These are phyloP conservation scores for Ormosia emarginata DNA, from an alignment of 306 rosid species.

Conservation along the genomic window DNA sequence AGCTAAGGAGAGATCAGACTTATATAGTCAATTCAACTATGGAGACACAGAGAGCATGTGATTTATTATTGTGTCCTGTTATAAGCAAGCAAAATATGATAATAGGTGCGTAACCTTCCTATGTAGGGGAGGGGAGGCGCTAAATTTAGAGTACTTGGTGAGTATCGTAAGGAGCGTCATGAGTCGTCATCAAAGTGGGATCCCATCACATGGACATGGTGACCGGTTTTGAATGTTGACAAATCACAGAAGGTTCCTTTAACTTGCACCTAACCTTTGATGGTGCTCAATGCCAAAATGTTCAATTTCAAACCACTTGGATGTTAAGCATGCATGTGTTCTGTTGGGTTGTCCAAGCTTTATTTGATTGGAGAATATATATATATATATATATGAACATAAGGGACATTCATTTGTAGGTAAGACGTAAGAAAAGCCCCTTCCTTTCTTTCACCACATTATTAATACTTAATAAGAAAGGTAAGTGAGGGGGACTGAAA, in stretches of 20 bases:
- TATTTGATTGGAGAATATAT: background rate
- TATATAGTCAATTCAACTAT: background rate
- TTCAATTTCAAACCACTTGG: background rate
- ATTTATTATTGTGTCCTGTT: background rate
- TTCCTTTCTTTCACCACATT: background rate
- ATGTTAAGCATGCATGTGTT: conserved; percentile 29
- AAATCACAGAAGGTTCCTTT: conserved; percentile 32
- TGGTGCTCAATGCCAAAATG: conserved; percentile 13
- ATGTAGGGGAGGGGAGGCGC: no score
- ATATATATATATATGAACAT: background rate
- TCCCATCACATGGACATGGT: conserved; percentile 30
- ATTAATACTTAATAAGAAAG: background rate
- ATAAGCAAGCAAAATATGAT: background rate
- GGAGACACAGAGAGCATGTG: conserved; percentile 20
- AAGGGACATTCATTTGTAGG: background rate
- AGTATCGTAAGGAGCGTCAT: background rate
- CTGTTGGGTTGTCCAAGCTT: conserved; percentile 22
- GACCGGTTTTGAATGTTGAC: conserved; percentile 24
- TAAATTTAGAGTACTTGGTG: background rate
- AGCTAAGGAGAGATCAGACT: background rate
- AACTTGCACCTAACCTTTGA: conserved; percentile 10
- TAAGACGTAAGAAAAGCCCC: conserved; percentile 3
- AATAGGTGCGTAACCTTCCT: background rate
- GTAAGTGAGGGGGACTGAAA: conserved; percentile 3
- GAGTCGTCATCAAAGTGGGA: conserved; percentile 18